Base-by-base conservation (phyloP, 441 rosid species). In the Gossypium gossypioides region DNA sequence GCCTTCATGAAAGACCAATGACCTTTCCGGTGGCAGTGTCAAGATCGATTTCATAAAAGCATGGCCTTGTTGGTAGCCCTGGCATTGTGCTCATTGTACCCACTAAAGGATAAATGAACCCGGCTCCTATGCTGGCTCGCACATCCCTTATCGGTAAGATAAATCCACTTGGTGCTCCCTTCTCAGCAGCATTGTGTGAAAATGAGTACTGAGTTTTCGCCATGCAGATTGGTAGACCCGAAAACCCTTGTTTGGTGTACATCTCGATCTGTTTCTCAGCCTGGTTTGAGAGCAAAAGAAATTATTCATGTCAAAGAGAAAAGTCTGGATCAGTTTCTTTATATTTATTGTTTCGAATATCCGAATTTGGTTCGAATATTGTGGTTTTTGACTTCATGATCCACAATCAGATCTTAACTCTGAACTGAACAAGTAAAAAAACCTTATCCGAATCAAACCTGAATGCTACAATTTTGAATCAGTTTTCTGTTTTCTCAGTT, bases 71-170 rank as follows among this genome's bases (percentile, higher is more conserved):
- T 1, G 97, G 97, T 65, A 94, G 96, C 72, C 99, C 97, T 5
- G 97, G 99, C 99, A 94, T 92, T 8, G 97, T 92, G 75, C 97
- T 90, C 94, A 91, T 89, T 1, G 97, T 92, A 68, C 97, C 99
- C 3, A 94, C 99, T 51, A 90, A 94, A 44, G 98, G 98, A 73
- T 94, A 94, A 13, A 94, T 94, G 83, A 91, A 94, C 32, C 96
- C 96, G 48, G 97, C 97, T 25, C 98, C 97, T 6, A 94, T 89
- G 85, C 98, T 91, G 54, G 88, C 97, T 79, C 97, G 84, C 66
- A 92, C 98, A 71, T 94, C 97, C 66, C 97, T 83, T 78, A 93
- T 88, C 0, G 97, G 98, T 42, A 93, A 76, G 71, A 79, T 79
- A 69, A 94, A 94, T 57, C 97, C 96, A 0, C 84, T 62, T 0